These are phyloP conservation scores for Melanomma pulvis-pyrius DNA, from an alignment of 495 filamentous ascomycete genomes.

Conservation along the genomic window DNA sequence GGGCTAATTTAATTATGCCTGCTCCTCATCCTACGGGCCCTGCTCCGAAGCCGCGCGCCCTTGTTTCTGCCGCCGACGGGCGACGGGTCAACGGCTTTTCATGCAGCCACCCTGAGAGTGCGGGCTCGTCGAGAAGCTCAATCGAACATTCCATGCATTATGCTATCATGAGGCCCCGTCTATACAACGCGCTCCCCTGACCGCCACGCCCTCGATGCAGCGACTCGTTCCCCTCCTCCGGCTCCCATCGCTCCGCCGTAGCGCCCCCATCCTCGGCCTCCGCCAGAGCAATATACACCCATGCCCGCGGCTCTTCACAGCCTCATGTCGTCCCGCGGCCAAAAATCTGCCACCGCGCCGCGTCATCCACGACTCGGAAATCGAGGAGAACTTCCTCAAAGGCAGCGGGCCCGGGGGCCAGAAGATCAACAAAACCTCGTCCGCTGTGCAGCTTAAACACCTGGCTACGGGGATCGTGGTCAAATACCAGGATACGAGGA, in stretches of 20 bases:
- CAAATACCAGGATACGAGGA: slow-evolving; percentile 90
- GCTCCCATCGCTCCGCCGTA: slow-evolving; percentile 1
- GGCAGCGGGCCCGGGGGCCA: slow-evolving; percentile 93
- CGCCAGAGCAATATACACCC: neutral
- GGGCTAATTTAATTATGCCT: slow-evolving; percentile 2
- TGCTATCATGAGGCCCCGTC: slow-evolving; percentile 18
- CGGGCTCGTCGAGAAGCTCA: neutral
- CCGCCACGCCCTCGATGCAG: neutral
- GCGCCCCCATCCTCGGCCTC: neutral
- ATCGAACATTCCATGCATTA: slow-evolving; percentile 15
- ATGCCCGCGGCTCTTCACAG: slow-evolving; percentile 10
- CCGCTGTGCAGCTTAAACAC: slow-evolving; percentile 91
- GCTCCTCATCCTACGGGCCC: neutral
- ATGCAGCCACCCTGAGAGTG: neutral
- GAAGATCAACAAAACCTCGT: slow-evolving; percentile 98
- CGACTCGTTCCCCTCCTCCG: neutral
- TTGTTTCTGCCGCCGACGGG: neutral
- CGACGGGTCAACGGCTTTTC: neutral
- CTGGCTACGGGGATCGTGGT: slow-evolving; percentile 85
- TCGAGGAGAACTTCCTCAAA: slow-evolving; percentile 84
- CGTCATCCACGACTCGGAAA: slow-evolving; percentile 72
- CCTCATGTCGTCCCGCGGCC: slow-evolving; percentile 21
- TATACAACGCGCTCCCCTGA: neutral
- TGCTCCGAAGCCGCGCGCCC: slow-evolving; percentile 7
- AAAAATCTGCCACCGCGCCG: slow-evolving; percentile 75